Evolutionary conservation across 768 basidiomycete genomes (phyloP).

Genomic region (Amanita pseudoporphyria): DNA sequence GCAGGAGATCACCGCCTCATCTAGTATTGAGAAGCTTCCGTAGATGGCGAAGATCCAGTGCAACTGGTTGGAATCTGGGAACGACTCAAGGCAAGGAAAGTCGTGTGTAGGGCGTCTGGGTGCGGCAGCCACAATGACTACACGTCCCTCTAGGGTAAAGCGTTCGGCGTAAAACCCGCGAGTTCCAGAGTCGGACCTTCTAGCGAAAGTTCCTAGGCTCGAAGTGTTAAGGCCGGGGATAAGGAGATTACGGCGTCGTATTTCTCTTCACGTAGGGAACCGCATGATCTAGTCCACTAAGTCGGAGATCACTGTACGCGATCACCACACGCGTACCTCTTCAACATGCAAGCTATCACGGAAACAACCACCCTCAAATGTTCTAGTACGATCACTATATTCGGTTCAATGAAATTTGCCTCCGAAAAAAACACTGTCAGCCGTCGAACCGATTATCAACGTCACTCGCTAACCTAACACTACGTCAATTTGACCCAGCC

Average conservation of each 20-base stretch:
- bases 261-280: not conserved
- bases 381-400: not conserved
- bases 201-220: not conserved
- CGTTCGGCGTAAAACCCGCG: not conserved
- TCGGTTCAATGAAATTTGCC: not conserved
- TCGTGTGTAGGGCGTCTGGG: too few relatives aligned
- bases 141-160: not conserved
- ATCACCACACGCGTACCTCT: not conserved
- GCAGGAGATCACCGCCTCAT: not conserved
- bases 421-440: not conserved
- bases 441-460: not conserved
- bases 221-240: not conserved
- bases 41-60: not conserved
- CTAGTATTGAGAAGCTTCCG: not conserved
- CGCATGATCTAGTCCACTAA: not conserved
- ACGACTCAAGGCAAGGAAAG: too few relatives aligned
- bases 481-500: conserved; percentile 3
- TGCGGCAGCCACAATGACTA: not conserved
- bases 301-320: not conserved
- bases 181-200: not conserved
- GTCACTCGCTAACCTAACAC: conserved; percentile 3
- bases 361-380: not conserved
- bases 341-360: not conserved
- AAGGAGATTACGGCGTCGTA: not conserved
- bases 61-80: not conserved